Evolutionary conservation across 2,329 filamentous ascomycete species (phyloP).

Genomic region (Sclerotinia trifoliorum): DNA sequence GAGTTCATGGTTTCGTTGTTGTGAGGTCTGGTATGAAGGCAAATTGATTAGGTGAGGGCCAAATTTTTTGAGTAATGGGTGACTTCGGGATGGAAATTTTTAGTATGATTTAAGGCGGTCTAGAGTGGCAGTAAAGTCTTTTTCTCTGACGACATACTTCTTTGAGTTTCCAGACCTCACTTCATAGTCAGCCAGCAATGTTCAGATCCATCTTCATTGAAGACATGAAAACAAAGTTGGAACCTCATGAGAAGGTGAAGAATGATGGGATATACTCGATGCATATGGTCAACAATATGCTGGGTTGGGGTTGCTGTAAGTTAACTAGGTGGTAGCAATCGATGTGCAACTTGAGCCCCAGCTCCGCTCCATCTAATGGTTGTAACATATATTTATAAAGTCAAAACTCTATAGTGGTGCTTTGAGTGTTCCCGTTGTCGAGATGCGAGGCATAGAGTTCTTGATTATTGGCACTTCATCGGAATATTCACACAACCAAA

Average conservation of each 20-base stretch:
- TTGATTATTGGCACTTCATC: background rate
- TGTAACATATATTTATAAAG: background rate
- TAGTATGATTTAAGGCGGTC: slow-evolving; percentile 18
- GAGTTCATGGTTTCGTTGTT: slow-evolving; percentile 47
- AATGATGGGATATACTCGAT: background rate
- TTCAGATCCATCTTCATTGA: background rate
- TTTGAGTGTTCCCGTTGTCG: background rate
- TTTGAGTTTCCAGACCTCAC: slow-evolving; percentile 3
- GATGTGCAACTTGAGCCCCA: background rate
- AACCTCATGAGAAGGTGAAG: no score
- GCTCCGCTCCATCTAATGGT: background rate
- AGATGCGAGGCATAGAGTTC: background rate
- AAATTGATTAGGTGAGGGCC: slow-evolving; percentile 7
- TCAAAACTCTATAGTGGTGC: background rate
- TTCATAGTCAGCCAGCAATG: background rate
- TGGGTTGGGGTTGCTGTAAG: background rate
- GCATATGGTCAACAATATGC: background rate
- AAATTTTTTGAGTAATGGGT: slow-evolving; percentile 25
- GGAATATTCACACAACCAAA: background rate
- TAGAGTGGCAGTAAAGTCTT: slow-evolving; percentile 1
- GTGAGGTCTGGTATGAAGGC: slow-evolving; percentile 19
- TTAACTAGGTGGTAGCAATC: no score
- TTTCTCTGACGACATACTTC: background rate
- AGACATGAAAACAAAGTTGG: background rate
- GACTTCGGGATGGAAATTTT: slow-evolving; percentile 23